Conservation (phyloP, 495 filamentous ascomycete species). For the Talaromyces liani region DNA sequence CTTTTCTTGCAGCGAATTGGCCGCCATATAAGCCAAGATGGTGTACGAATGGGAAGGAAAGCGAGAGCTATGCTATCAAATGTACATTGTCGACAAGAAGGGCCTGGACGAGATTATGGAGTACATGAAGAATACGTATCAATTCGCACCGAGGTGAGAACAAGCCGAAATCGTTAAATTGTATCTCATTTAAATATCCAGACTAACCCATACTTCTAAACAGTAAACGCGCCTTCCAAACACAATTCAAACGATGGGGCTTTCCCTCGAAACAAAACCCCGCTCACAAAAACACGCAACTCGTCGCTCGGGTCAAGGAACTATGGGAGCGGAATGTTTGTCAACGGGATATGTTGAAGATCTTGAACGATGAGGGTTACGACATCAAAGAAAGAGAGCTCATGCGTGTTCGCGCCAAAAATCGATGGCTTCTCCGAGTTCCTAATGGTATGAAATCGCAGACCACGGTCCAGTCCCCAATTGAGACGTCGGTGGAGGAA, state of each 20-base stretch:
- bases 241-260: conserved; percentile 67
- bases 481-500: conserved; percentile 29
- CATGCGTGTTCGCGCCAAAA: conserved; percentile 54
- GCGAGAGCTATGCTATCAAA: conserved; percentile 56
- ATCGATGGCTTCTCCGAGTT: conserved; percentile 56
- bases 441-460: conserved; percentile 48
- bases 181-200: not conserved
- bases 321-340: conserved; percentile 67
- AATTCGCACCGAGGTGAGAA: conserved; percentile 58
- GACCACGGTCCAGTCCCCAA: conserved; percentile 13
- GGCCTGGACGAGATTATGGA: conserved; percentile 62
- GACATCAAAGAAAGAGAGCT: conserved; percentile 63
- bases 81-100: conserved; percentile 69
- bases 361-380: conserved; percentile 63
- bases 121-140: conserved; percentile 49
- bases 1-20: not conserved
- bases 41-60: conserved; percentile 72
- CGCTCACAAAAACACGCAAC: conserved; percentile 54
- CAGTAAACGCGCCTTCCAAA: conserved; percentile 68
- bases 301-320: conserved; percentile 61
- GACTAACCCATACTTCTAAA: not conserved
- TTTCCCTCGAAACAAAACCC: conserved; percentile 69
- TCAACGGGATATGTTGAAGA: conserved; percentile 66
- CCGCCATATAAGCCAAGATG: conserved; percentile 32
- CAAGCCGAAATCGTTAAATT: not conserved